phyloP scores from a whole-genome alignment of 139 green algal genomes.

The Pseudopediastrum boryanum region DNA sequence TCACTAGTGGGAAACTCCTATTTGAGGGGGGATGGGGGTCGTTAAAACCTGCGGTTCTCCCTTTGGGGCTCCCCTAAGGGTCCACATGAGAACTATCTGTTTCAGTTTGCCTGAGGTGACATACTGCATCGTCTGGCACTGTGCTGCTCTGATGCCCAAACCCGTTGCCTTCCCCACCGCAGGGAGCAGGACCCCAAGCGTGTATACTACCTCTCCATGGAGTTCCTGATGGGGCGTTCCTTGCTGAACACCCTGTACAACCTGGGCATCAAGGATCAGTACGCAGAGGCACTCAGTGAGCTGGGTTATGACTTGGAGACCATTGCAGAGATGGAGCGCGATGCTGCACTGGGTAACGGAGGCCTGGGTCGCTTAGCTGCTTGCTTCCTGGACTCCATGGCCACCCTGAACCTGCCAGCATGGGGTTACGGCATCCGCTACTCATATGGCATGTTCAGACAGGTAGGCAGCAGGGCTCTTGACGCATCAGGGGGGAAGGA shows the following conservation, averaged over 20 bases:
- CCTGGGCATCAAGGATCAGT: constrained; percentile 87
- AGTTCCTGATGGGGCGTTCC: constrained; percentile 97
- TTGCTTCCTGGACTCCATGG: constrained; percentile 99
- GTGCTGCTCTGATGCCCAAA: neutral
- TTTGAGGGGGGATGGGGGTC: too few relatives aligned
- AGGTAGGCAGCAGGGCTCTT: constrained; percentile 50
- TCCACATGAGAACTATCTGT: too few relatives aligned
- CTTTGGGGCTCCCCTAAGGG: too few relatives aligned
- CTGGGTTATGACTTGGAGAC: constrained; percentile 70
- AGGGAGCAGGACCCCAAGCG: constrained; percentile 90
- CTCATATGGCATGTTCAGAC: constrained; percentile 98
- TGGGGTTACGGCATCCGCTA: constrained; percentile 99
- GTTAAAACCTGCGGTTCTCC: too few relatives aligned
- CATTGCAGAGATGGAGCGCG: constrained; percentile 53
- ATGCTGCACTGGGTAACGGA: constrained; percentile 95
- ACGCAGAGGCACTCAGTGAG: constrained; percentile 73
- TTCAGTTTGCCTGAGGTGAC: too few relatives aligned
- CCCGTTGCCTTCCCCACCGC: constrained; percentile 25
- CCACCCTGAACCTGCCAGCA: constrained; percentile 93
- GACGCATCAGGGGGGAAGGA: neutral
- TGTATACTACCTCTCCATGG: constrained; percentile 98
- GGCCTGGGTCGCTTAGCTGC: constrained; percentile 96
- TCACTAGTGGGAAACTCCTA: too few relatives aligned
- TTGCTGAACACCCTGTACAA: constrained; percentile 96
- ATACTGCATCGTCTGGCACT: neutral